Conservation (phyloP, 225 moss, liverwort and hornwort species). For the Physcomitrellopsis africana region DNA sequence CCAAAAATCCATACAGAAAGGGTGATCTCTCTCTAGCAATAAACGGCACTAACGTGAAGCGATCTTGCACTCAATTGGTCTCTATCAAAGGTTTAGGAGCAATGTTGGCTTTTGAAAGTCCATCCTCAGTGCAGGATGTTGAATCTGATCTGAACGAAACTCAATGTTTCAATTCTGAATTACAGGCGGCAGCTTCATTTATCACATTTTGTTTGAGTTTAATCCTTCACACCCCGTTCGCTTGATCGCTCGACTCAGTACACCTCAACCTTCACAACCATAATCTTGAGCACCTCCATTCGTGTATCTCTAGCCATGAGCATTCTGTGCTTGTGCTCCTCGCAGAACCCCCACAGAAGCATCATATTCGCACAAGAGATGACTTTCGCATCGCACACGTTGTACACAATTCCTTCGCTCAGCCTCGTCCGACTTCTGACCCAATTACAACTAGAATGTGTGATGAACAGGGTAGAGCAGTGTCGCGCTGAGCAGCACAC, state of each 20-base stretch:
- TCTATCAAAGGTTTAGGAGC: constrained; percentile 50
- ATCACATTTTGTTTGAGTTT: background rate
- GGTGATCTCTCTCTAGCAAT: no score
- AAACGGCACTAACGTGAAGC: constrained; percentile 92
- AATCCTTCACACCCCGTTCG: background rate
- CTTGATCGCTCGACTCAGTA: no score
- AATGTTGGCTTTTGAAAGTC: constrained; percentile 10
- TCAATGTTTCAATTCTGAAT: constrained; percentile 33
- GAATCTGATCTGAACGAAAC: constrained; percentile 30
- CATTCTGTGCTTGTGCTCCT: constrained; percentile 53
- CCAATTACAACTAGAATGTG: background rate
- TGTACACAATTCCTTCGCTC: no score
- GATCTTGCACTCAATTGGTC: constrained; percentile 78
- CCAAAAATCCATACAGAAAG: no score
- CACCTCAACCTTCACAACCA: no score
- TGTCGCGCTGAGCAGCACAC: background rate
- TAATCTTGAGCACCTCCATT: background rate
- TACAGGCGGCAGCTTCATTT: constrained; percentile 38
- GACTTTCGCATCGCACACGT: constrained; percentile 45
- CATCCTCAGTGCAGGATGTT: constrained; percentile 33
- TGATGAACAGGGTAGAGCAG: background rate
- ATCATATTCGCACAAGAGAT: constrained; percentile 64
- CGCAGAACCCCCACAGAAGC: constrained; percentile 61
- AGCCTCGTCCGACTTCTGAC: background rate
- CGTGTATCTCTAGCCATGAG: constrained; percentile 53